Evolutionary conservation across 2,329 filamentous ascomycete genomes (phyloP), one percentile per base, ranked within the genome.

Genomic region (Dothistroma septosporum): DNA sequence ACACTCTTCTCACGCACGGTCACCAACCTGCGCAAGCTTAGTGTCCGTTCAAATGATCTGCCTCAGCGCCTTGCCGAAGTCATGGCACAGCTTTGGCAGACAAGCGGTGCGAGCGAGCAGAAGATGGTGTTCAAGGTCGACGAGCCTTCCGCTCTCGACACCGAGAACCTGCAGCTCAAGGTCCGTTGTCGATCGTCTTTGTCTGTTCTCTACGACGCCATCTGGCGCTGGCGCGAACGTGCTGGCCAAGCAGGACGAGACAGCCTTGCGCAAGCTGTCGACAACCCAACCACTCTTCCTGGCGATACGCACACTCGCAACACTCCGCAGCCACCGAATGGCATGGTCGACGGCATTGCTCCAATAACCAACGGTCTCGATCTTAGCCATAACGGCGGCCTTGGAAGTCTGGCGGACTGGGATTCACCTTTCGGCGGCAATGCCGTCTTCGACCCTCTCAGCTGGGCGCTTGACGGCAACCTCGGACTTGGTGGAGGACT

Each of bases 381-480:
- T 44, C 31, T 53, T 6, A 32, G 48, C 3, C 59, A 70, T 62
- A 65, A 60, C 10, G 50, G 50, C 10, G 31, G 50, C 12, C 50
- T 53, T 11, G 48, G 19, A 32, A 35, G 14, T 22, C 21, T 53
- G 24, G 47, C 10, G 11, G 50, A 53, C 31, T 71, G 70, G 64
- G 50, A 78, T 41, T 65, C 76, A 53, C 76, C 75, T 50, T 79
- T 77, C 35, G 77, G 69, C 9, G 64, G 66, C 5, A 92, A 92
- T 74, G 90, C 96, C 74, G 91, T 95, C 63, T 96, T 96, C 71
- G 92, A 96, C 76, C 91, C 92, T 0, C 82, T 96, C 69, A 91
- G 93, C 74, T 97, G 92, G 92, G 91, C 96, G 80, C 79, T 97
- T 62, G 92, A 97, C 74, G 90, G 90, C 14, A 80, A 93, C 35